Base-by-base conservation (phyloP, 192 early-diverging fungal species). In the Mortierella claussenii region DNA sequence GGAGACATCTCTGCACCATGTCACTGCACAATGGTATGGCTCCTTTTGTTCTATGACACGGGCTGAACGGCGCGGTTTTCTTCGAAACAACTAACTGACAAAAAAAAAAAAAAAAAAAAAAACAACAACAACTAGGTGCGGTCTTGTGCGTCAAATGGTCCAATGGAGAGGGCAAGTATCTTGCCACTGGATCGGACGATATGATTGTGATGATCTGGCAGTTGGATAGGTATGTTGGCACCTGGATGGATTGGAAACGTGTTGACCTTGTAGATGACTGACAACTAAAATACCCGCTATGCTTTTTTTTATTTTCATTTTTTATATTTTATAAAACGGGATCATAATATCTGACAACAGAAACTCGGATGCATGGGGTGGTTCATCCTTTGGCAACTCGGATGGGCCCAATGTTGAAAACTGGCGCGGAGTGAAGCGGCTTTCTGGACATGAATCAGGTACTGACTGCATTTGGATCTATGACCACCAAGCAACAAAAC, bases 111-210 rank as follows among this genome's bases (percentile, higher is more conserved):
- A 40, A 40, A 40, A 40, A 40, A 40, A 40, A 40, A 40, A 40
- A 40, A 40, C 13, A 40, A 40, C 37, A 40, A 40, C 13, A 9
- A 45, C 11, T 15, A 92, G 92, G 93, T 18, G 85, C 95, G 4
- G 94, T 97, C 3, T 79, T 98, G 34, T 97, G 94, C 56, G 91
- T 95, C 11, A 83, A 93, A 42, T 99, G 94, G 89, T 91, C 92
- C 2, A 87, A 89, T 20, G 76, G 62, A 33, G 78, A 84, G 30
- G 94, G 93, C 0, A 82, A 73, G 48, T 91, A 92, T 53, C 69
- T 99, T 44, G 97, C 97, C 11, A 90, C 91, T 1, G 94, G 96
- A 23, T 93, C 95, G 0, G 97, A 99, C 74, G 97, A 99, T 67
- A 90, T 86, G 78, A 88, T 90, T n/a, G 88, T 99, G 44, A 86